Evolutionary conservation across 441 rosid species (phyloP).

Genomic region (Metrosideros polymorpha): DNA sequence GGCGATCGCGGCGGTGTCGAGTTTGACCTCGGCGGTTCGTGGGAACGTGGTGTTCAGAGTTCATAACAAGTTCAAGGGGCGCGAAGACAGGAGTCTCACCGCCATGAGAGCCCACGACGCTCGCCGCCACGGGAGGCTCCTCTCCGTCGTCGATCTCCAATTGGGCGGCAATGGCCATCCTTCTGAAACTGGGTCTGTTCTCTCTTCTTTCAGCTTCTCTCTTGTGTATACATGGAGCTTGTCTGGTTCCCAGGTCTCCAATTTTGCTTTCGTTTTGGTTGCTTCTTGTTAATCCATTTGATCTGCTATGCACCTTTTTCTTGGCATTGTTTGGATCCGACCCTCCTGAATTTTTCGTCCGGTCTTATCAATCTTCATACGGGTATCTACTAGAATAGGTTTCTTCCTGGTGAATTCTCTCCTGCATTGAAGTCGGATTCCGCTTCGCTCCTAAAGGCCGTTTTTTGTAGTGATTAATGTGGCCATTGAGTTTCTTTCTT

Average conservation of each 20-base stretch:
- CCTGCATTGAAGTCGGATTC: neutral
- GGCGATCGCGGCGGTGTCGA: neutral
- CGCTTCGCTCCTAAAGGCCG: neutral
- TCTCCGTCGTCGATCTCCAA: neutral
- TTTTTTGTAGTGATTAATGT: neutral
- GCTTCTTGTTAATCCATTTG: neutral
- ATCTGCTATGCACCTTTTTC: neutral
- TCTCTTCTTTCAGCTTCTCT: neutral
- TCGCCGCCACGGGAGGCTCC: constrained; percentile 14
- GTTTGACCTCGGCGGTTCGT: neutral
- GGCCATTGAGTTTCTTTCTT: neutral
- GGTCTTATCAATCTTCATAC: neutral
- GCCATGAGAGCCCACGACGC: constrained; percentile 3
- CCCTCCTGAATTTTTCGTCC: neutral
- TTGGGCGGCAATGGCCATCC: constrained; percentile 12
- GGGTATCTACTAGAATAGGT: neutral
- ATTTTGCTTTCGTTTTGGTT: neutral
- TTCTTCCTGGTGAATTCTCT: neutral
- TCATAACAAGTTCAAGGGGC: constrained; percentile 2
- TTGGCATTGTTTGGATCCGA: neutral
- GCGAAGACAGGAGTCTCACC: neutral
- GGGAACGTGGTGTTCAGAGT: constrained; percentile 1
- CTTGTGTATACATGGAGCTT: neutral
- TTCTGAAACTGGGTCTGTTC: constrained; percentile 2
- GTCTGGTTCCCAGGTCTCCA: neutral